These are phyloP conservation scores for Dissoconium aciculare DNA, from an alignment of 2,329 filamentous ascomycete genomes.

Conservation along the genomic window DNA sequence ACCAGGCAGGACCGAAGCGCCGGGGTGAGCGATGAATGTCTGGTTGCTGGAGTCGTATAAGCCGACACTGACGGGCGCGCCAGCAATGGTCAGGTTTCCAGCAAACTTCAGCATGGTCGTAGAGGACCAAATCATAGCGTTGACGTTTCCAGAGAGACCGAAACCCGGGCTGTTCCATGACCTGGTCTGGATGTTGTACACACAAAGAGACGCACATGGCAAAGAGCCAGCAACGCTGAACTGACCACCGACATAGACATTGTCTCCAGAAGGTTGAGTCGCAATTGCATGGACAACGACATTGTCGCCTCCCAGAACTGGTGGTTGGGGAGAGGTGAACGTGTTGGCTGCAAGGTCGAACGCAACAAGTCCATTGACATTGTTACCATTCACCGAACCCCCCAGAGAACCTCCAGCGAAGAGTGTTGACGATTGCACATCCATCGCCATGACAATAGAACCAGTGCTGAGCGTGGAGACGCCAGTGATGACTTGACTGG, in stretches of 20 bases:
- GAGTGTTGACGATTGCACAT: slow-evolving; percentile 49
- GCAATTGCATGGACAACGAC: slow-evolving; percentile 64
- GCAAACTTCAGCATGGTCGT: slow-evolving; percentile 58
- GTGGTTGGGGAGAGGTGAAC: slow-evolving; percentile 54
- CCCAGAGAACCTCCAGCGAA: slow-evolving; percentile 72
- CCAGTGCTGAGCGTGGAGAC: slow-evolving; percentile 58
- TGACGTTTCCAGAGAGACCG: slow-evolving; percentile 54
- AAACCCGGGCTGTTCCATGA: slow-evolving; percentile 73
- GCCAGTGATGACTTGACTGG: slow-evolving; percentile 28
- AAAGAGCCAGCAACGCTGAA: slow-evolving; percentile 75
- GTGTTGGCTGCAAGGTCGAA: slow-evolving; percentile 57
- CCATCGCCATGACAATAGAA: slow-evolving; percentile 62
- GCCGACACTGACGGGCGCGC: slow-evolving; percentile 52
- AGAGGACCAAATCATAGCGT: slow-evolving; percentile 61
- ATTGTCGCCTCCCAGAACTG: slow-evolving; percentile 54
- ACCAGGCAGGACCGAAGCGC: slow-evolving; percentile 57
- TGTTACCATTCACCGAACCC: slow-evolving; percentile 49
- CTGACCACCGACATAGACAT: slow-evolving; percentile 73
- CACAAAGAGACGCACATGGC: slow-evolving; percentile 67
- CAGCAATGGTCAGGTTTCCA: slow-evolving; percentile 57
- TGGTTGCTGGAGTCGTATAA: slow-evolving; percentile 55
- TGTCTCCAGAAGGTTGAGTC: slow-evolving; percentile 50
- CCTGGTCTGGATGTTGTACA: slow-evolving; percentile 52
- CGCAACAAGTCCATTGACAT: slow-evolving; percentile 58
- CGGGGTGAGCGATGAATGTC: slow-evolving; percentile 48